These are phyloP conservation scores for Xylariaceae sp. DNA, from an alignment of 2,329 filamentous ascomycete genomes.

Conservation along the genomic window DNA sequence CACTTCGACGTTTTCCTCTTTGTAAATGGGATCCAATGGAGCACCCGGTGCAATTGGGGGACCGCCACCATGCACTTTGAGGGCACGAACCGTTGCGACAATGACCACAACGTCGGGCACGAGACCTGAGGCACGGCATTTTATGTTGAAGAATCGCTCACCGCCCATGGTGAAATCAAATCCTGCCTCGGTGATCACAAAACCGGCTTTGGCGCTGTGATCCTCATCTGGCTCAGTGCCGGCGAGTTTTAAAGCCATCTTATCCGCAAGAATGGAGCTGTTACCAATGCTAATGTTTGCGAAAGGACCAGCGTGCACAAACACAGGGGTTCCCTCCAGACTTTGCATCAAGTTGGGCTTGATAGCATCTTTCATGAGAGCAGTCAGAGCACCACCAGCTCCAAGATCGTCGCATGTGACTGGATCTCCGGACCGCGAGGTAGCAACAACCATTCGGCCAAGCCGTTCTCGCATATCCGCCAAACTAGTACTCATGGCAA, in stretches of 20 bases:
- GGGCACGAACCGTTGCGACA: conserved; percentile 88
- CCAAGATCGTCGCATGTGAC: conserved; percentile 96
- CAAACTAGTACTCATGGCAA: conserved; percentile 85
- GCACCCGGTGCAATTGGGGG: conserved; percentile 89
- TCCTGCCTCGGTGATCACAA: conserved; percentile 92
- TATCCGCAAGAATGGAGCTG: conserved; percentile 91
- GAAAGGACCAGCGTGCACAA: conserved; percentile 95
- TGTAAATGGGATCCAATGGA: conserved; percentile 81
- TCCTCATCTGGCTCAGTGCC: conserved; percentile 92
- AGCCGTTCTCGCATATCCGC: conserved; percentile 88
- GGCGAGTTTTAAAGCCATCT: conserved; percentile 90
- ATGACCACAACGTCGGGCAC: conserved; percentile 91
- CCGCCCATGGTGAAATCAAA: conserved; percentile 99
- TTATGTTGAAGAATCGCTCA: conserved; percentile 99
- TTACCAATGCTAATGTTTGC: conserved; percentile 98
- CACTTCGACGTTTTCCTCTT: conserved; percentile 87
- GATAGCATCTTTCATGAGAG: conserved; percentile 95
- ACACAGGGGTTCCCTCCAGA: conserved; percentile 91
- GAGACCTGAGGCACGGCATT: conserved; percentile 91
- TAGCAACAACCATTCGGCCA: conserved; percentile 92
- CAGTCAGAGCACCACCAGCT: conserved; percentile 84
- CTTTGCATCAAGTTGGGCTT: conserved; percentile 99
- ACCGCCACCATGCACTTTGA: conserved; percentile 95
- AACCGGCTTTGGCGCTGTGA: conserved; percentile 75
- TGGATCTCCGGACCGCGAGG: conserved; percentile 77